Base-by-base conservation (phyloP, 345 rosid species). In the Acer campestre region DNA sequence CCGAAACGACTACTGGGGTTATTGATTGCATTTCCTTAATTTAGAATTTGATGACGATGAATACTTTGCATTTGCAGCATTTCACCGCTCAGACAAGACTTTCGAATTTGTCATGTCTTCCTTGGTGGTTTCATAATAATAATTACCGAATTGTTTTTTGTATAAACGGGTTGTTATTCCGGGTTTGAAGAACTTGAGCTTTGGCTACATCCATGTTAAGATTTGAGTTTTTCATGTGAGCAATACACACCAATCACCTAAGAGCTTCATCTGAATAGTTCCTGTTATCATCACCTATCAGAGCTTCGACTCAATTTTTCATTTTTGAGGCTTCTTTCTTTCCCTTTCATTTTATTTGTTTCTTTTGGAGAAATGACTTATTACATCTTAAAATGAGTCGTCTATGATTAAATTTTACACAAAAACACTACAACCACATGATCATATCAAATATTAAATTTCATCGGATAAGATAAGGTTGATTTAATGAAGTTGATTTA, bases 1-100 rank as follows among this genome's bases (percentile, higher is more conserved):
- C 85, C 92, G 99, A 72, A 94, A 94, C 13, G 99, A 94, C 84
- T 55, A 92, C 78, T 96, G 95, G 97, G 98, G 99, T 66, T 94
- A 91, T 80, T 92, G 85, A 88, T 68, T 70, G 51, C 62, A 75
- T 79, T 58, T 80, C 65, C 61, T 53, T 44, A 35, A 67, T 74
- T 74, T 64, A 18, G n/a, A 31, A 63, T 35, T 35, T 35, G 38
- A 35, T 35, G 38, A 5, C 38, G 6, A 35, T 35, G 38, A 35
- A 35, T 4, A 35, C 38, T 35, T 35, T 35, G 38, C 38, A 35
- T 35, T 35, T 35, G 48, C 70, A 38, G 38, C 42, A 7, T 55
- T 59, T 73, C 35, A n/a, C 27, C 20, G 38, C 51, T 0, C 22
- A 22, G 35, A 31, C 63, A 65, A 35, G 70, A 75, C 22, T 51